Evolutionary conservation across 2,329 filamentous ascomycete genomes (phyloP).

Genomic region (Aspergillus versicolor): DNA sequence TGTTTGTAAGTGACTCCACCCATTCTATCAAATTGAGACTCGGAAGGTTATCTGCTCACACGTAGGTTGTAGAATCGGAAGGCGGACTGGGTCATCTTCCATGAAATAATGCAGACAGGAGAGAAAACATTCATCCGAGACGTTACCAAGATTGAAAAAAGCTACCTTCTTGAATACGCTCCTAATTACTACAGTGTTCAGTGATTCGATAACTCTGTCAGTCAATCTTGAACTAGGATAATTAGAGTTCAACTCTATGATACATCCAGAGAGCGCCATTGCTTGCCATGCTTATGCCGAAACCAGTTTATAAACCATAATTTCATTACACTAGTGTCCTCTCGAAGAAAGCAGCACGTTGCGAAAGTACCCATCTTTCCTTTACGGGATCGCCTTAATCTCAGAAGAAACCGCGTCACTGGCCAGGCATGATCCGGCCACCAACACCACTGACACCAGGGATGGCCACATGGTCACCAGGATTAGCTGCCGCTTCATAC

Average conservation of each 20-base stretch:
- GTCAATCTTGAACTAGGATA: conserved; percentile 11
- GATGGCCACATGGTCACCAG: conserved; percentile 69
- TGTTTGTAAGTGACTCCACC: conserved; percentile 64
- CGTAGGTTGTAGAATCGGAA: conserved; percentile 66
- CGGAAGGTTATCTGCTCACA: conserved; percentile 11
- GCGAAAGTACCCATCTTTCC: neutral
- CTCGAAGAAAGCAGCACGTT: neutral
- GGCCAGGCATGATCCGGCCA: conserved; percentile 42
- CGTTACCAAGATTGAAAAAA: conserved; percentile 88
- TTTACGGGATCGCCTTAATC: neutral
- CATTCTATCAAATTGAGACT: neutral
- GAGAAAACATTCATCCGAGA: conserved; percentile 89
- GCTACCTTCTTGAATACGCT: conserved; percentile 88
- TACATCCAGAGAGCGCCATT: neutral
- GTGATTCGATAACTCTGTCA: conserved; percentile 16
- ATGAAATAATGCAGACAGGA: conserved; percentile 86
- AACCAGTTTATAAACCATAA: neutral
- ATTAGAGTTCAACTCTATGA: conserved; percentile 11
- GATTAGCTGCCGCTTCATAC: conserved; percentile 93
- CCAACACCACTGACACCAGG: conserved; percentile 43
- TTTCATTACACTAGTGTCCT: neutral
- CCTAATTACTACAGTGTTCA: conserved; percentile 73
- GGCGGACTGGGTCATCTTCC: conserved; percentile 94
- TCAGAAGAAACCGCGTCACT: conserved; percentile 27
- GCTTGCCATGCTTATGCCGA: neutral